A percentile compares a stretch with the other conserved stretches of the same genome.
phyloP scores from a whole-genome alignment of 1,139 yeast genomes.

The Pichia sp. region DNA sequence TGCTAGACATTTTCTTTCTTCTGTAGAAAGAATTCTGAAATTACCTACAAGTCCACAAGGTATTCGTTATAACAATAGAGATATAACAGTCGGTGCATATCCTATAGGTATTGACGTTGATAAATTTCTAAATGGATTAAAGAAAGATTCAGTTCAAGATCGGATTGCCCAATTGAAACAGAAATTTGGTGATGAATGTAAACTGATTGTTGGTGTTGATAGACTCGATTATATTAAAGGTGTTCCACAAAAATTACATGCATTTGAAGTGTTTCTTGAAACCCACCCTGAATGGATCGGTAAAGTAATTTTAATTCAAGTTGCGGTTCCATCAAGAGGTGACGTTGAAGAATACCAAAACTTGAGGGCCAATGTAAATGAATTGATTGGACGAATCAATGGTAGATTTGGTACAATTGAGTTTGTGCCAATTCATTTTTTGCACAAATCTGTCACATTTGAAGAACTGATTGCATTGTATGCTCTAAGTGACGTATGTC shows the following conservation, averaged over 20 bases:
- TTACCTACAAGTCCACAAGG: slow-evolving; percentile 89
- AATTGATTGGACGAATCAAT: slow-evolving; percentile 91
- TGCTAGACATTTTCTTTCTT: slow-evolving; percentile 92
- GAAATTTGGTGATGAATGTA: slow-evolving; percentile 62
- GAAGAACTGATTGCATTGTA: slow-evolving; percentile 87
- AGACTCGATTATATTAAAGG: slow-evolving; percentile 94
- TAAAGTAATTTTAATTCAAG: slow-evolving; percentile 90
- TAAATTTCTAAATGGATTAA: slow-evolving; percentile 75
- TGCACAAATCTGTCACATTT: slow-evolving; percentile 88
- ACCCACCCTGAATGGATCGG: slow-evolving; percentile 99
- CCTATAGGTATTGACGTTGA: slow-evolving; percentile 98
- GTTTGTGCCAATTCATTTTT: slow-evolving; percentile 93
- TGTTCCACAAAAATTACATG: slow-evolving; percentile 93
- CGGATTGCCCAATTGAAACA: slow-evolving; percentile 58
- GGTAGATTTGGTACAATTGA: slow-evolving; percentile 96
- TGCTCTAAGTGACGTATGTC: slow-evolving; percentile 79
- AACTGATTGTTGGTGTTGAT: slow-evolving; percentile 93
- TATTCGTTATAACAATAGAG: slow-evolving; percentile 68
- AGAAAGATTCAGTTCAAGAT: slow-evolving; percentile 53
- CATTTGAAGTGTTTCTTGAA: slow-evolving; percentile 83
- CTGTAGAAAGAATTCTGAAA: slow-evolving; percentile 81
- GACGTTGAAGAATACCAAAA: slow-evolving; percentile 98
- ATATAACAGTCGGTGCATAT: slow-evolving; percentile 88
- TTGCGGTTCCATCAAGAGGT: slow-evolving; percentile 96
- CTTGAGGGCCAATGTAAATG: slow-evolving; percentile 88